Conservation (phyloP, 257 asterid species). For the Solanum piurae region DNA sequence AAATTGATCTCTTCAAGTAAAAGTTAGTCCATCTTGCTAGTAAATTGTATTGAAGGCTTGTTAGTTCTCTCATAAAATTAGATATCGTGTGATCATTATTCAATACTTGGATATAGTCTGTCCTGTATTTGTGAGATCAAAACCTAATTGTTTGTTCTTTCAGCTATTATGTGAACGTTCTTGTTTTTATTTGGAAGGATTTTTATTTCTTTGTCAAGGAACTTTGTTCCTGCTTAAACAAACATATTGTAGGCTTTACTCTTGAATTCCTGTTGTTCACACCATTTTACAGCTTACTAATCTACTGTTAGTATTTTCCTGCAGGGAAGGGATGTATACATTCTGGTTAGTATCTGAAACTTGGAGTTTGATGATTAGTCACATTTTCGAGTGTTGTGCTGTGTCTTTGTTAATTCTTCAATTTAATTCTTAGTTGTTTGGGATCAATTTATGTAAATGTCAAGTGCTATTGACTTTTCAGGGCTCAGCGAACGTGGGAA, state of each 20-base stretch:
- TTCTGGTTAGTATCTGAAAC: constrained; percentile 55
- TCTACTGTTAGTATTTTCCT: constrained; percentile 15
- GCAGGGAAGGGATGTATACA: constrained; percentile 96
- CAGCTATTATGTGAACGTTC: neutral
- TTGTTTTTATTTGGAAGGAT: neutral
- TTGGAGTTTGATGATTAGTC: neutral
- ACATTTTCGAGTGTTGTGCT: neutral
- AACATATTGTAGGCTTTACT: neutral
- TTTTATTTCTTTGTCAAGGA: neutral
- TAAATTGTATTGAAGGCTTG: neutral
- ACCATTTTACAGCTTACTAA: neutral
- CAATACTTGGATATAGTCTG: neutral
- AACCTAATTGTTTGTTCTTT: neutral
- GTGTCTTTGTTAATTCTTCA: neutral
- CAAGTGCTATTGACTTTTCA: constrained; percentile 23
- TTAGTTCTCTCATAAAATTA: neutral
- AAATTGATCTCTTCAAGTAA: neutral
- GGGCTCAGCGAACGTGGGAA: constrained; percentile 98
- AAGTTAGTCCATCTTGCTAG: neutral
- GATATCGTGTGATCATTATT: neutral
- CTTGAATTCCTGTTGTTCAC: constrained; percentile 2
- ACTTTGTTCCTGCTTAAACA: neutral
- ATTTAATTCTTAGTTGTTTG: neutral
- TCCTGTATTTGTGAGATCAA: neutral
- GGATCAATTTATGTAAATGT: neutral